These are phyloP conservation scores for Termitomyces bulborhizus DNA, from an alignment of 768 basidiomycete genomes.

Conservation along the genomic window DNA sequence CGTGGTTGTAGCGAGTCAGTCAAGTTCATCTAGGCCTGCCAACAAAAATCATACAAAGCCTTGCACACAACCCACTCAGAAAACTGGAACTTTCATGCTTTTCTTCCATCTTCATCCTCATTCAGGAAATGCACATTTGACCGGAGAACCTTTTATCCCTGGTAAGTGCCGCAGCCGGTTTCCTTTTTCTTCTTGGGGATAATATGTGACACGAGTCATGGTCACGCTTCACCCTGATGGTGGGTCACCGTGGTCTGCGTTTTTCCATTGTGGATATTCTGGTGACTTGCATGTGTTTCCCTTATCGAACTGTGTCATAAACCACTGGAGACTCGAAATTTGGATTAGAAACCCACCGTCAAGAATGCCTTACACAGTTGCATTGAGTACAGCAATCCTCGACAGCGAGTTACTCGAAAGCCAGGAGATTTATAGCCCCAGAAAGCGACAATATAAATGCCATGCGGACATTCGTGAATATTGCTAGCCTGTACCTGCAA, in stretches of 20 bases:
- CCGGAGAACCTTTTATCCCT: not conserved
- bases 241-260: not conserved
- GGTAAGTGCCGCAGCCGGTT: not conserved
- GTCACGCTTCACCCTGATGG: not conserved
- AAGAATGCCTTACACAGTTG: not conserved
- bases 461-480: not conserved
- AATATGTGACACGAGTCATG: not conserved
- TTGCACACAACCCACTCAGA: not conserved
- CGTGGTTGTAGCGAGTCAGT: not conserved
- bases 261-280: not conserved
- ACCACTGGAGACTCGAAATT: not conserved
- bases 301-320: not conserved
- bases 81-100: not conserved
- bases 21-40: not conserved
- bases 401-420: not conserved
- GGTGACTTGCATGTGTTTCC: not conserved
- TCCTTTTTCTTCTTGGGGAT: too few species aligned
- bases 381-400: not conserved
- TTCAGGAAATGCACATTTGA: not conserved
- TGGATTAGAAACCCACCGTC: not conserved
- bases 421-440: not conserved
- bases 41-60: not conserved
- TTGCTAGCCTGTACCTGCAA: not conserved
- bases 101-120: not conserved
- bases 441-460: not conserved